Base-by-base conservation (phyloP, 441 rosid genomes). In the Croton setiger region DNA sequence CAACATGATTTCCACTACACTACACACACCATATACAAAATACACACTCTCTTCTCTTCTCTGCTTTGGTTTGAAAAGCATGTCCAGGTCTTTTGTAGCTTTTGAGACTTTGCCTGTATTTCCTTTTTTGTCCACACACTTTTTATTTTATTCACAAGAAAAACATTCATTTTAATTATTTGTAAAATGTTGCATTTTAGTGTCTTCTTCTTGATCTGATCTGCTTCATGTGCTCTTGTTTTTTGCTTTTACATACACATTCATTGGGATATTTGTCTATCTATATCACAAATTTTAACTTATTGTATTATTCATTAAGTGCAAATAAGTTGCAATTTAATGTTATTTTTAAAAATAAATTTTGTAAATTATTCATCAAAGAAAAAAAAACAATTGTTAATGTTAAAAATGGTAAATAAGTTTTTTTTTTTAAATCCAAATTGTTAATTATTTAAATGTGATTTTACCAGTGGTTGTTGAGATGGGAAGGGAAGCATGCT, bases 1-100 rank as follows among this genome's bases (percentile, higher is more conserved):
- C 87, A 84, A 87, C 77, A 80, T 77, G 87, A 82, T 68, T 84
- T 84, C 83, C 82, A 71, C 82, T 76, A 64, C 58, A n/a, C 33
- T 37, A 15, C 71, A 17, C 62, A 49, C 61, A 33, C 62, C 62
- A 18, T 20, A 20, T 12, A 4, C 5, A 14, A 10, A n/a, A 14
- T 31, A 4, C n/a, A 1, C n/a, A 23, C 37, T 39, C 14, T 57
- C 56, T 27, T 27, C 31, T 27, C 31, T 27, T 27, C 31, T 27
- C 31, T 27, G 1, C 31, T 27, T 27, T 60, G 49, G 68, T 68
- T 69, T 60, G 45, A 61, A 73, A 76, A 69, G 83, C 86, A 81
- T 70, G 83, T 76, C 79, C 67, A 67, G 75, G 73, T 73, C 69
- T 71, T 76, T 72, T 74, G 59, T 60, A 58, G 63, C 72, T 74